Conservation (phyloP, 768 basidiomycete genomes). For the Rhodotorula sphaerocarpa region DNA sequence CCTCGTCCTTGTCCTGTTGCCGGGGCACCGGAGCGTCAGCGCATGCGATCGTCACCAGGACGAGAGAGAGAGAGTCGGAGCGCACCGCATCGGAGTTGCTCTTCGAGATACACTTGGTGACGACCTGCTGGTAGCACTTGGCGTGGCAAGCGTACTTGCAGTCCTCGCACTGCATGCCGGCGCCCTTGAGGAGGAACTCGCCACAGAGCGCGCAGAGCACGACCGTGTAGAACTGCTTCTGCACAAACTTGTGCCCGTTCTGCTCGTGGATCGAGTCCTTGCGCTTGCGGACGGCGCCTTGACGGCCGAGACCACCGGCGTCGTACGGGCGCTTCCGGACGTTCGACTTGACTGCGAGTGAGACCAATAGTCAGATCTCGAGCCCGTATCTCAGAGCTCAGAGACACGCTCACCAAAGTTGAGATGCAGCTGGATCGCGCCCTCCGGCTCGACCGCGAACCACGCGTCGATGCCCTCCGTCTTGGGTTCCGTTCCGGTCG, state of each 20-base stretch:
- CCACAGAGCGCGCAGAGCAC: conserved; percentile 97
- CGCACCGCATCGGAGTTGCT: conserved; percentile 77
- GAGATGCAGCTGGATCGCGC: conserved; percentile 73
- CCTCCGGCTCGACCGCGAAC: conserved; percentile 97
- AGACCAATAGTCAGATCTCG: background rate
- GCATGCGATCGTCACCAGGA: background rate
- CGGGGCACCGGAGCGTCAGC: background rate
- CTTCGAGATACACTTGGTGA: conserved; percentile 98
- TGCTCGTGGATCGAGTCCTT: conserved; percentile 98
- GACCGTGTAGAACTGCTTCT: conserved; percentile 84
- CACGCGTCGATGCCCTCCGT: conserved; percentile 65
- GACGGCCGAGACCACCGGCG: conserved; percentile 78
- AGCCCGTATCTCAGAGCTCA: too few relatives aligned
- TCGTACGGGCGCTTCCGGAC: conserved; percentile 92
- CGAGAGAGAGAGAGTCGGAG: conserved; percentile 26
- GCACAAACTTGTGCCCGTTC: conserved; percentile 98
- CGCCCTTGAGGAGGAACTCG: conserved; percentile 92
- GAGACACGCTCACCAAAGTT: conserved; percentile 69
- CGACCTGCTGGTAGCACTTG: conserved; percentile 97
- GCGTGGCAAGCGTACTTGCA: conserved; percentile 98
- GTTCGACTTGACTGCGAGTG: conserved; percentile 80
- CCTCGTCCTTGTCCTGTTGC: conserved; percentile 80
- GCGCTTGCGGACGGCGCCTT: conserved; percentile 93
- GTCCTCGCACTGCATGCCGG: conserved; percentile 93
- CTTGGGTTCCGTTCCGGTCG: background rate